Conservation (phyloP, 345 rosid species). For the Hypericum perforatum region DNA sequence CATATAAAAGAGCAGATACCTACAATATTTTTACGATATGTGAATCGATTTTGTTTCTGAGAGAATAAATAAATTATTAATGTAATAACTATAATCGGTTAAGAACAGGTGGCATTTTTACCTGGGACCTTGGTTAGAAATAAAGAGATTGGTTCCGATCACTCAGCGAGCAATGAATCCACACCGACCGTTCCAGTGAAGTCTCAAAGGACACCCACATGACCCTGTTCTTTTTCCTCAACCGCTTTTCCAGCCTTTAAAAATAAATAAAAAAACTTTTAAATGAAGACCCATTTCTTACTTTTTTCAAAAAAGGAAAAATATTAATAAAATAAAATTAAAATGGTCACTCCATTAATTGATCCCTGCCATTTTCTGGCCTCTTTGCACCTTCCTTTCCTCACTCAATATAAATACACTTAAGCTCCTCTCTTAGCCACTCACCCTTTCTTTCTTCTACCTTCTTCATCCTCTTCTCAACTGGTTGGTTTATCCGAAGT, state of each 20-base stretch:
- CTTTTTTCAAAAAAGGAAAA: background rate
- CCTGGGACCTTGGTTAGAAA: too few relatives aligned
- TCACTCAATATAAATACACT: slow-evolving; percentile 39
- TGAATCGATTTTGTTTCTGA: too few relatives aligned
- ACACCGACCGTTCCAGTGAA: slow-evolving; percentile 51
- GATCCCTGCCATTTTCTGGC: slow-evolving; percentile 25
- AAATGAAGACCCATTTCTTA: background rate
- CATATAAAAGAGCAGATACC: background rate
- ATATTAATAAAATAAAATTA: slow-evolving; percentile 1
- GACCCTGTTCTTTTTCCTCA: slow-evolving; percentile 38
- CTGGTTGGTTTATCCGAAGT: slow-evolving; percentile 28
- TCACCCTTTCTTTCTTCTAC: slow-evolving; percentile 9
- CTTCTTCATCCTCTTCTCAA: slow-evolving; percentile 9
- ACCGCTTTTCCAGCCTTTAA: slow-evolving; percentile 20
- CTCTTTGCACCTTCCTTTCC: slow-evolving; percentile 42
- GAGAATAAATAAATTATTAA: too few relatives aligned
- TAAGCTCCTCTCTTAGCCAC: slow-evolving; percentile 14
- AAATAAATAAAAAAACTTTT: background rate
- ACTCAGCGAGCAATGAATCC: slow-evolving; percentile 44
- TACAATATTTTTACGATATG: too few relatives aligned
- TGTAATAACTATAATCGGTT: too few relatives aligned
- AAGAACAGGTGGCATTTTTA: too few relatives aligned
- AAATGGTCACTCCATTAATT: slow-evolving; percentile 24
- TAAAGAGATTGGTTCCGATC: too few relatives aligned
- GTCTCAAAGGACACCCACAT: slow-evolving; percentile 54